Evolutionary conservation across 2,329 filamentous ascomycete species (phyloP).

Genomic region (Neofusicoccum sp.): DNA sequence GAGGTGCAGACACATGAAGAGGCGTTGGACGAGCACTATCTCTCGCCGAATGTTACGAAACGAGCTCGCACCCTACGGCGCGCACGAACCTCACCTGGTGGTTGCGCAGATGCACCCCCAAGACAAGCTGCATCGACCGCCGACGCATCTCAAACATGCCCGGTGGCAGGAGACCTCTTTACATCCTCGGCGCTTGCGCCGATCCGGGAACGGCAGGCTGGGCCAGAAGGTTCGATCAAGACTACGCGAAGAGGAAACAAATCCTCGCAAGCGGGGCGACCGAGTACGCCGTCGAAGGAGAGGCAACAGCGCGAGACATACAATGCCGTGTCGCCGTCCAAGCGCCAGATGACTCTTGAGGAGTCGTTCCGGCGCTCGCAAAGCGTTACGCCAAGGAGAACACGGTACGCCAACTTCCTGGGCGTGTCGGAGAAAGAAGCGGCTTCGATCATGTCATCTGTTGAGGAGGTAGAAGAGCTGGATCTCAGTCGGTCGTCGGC

Average conservation of each 20-base stretch:
- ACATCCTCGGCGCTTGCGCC: background rate
- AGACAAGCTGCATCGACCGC: background rate
- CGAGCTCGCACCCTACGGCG: background rate
- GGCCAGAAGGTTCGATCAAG: background rate
- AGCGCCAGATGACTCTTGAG: background rate
- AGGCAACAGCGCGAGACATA: background rate
- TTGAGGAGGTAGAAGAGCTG: slow-evolving; percentile 17
- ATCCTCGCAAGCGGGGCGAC: background rate
- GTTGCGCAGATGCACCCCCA: background rate
- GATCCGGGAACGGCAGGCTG: background rate
- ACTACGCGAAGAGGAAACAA: background rate
- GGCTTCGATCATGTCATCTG: background rate
- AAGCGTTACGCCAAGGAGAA: background rate
- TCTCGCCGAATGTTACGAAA: slow-evolving; percentile 10
- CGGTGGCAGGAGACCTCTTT: background rate
- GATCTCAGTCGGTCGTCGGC: slow-evolving; percentile 12
- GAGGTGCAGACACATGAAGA: background rate
- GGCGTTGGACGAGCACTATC: slow-evolving; percentile 5
- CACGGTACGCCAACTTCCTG: background rate
- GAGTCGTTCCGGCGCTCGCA: background rate
- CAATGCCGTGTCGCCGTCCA: background rate
- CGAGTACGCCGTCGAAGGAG: background rate
- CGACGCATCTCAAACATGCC: background rate
- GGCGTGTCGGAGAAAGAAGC: background rate
- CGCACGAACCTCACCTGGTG: background rate